Conservation (phyloP, 1,284 basidiomycete genomes). For the Marasmius fiardii region DNA sequence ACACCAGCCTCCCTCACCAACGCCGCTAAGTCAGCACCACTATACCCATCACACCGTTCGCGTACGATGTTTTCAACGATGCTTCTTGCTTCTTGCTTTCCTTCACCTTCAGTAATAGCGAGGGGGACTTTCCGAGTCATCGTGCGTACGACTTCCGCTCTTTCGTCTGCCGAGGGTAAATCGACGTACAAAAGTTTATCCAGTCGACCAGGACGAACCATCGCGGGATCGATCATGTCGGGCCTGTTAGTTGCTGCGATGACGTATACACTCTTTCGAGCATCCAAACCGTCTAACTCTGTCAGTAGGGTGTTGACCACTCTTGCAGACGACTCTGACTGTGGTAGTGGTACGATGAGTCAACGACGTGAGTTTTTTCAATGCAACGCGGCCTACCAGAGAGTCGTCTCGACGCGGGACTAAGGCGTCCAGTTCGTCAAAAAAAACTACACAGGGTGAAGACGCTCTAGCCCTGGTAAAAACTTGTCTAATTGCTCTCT, state of each 20-base stretch:
- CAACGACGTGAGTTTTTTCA: background rate
- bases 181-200: constrained; percentile 98
- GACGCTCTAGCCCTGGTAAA: constrained; percentile 88
- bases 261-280: constrained; percentile 90
- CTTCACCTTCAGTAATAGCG: constrained; percentile 26
- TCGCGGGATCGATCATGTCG: constrained; percentile 98
- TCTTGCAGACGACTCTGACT: constrained; percentile 96
- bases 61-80: constrained; percentile 48
- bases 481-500: constrained; percentile 91
- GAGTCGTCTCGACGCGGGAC: constrained; percentile 93
- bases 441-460: constrained; percentile 89
- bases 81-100: constrained; percentile 22
- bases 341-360: constrained; percentile 5
- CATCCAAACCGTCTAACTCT: constrained; percentile 92
- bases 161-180: constrained; percentile 74
- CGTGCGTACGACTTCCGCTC: constrained; percentile 84
- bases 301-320: constrained; percentile 97
- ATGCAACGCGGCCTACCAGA: constrained; percentile 49
- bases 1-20: constrained; percentile 91
- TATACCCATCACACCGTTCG: constrained; percentile 80
- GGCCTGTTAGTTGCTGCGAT: constrained; percentile 98
- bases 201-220: constrained; percentile 94
- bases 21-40: constrained; percentile 86
- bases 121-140: constrained; percentile 76
- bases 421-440: constrained; percentile 95